A percentile compares a stretch with the other conserved stretches of the same genome.
Conservation (phyloP, 768 basidiomycete species). For the Leccinum truebloodii region DNA sequence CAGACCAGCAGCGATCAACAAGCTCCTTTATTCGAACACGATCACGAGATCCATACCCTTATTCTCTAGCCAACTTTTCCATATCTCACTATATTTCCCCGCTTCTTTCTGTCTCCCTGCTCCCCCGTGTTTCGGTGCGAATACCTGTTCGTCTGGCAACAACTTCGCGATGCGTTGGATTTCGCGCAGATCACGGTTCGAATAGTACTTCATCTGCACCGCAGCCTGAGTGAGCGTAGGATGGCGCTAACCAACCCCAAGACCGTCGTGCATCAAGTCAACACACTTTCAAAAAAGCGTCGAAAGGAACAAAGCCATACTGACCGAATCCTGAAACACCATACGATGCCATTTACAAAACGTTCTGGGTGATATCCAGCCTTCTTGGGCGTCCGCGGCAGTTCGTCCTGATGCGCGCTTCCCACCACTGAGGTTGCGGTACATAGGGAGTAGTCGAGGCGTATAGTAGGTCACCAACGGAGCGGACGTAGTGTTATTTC, state of each 20-base stretch:
- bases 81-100: conserved; percentile 37
- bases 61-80: conserved; percentile 40
- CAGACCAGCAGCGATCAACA: background rate
- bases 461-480: conserved; percentile 35
- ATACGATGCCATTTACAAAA: conserved; percentile 51
- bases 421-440: conserved; percentile 28
- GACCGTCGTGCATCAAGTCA: background rate
- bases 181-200: conserved; percentile 39
- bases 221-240: conserved; percentile 38
- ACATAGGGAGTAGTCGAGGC: conserved; percentile 41
- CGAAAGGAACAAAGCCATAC: conserved; percentile 13
- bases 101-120: conserved; percentile 16
- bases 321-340: conserved; percentile 43
- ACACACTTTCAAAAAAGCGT: background rate
- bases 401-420: background rate
- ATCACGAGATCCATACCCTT: conserved; percentile 38
- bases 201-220: conserved; percentile 36
- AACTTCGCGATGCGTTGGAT: conserved; percentile 44
- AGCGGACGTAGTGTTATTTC: conserved; percentile 10
- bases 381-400: conserved; percentile 24
- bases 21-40: conserved; percentile 31
- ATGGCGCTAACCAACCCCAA: conserved; percentile 28
- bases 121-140: conserved; percentile 17
- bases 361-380: conserved; percentile 33
- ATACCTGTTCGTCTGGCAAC: conserved; percentile 39